phyloP scores from a whole-genome alignment of 2,329 filamentous ascomycete genomes.

The Aspergillus aculeatinus region DNA sequence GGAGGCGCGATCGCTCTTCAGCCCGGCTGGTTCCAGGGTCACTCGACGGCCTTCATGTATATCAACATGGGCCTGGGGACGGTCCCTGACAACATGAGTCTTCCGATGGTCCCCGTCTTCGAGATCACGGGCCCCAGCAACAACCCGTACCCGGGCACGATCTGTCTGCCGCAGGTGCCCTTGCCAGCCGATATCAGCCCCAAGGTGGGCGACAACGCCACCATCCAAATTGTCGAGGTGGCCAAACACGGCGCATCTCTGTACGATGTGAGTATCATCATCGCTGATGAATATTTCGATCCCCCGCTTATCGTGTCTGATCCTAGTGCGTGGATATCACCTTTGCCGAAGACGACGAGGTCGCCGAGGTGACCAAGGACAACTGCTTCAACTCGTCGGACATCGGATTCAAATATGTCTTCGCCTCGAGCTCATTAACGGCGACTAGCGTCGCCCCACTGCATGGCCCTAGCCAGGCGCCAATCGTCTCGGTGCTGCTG shows the following conservation, averaged over 20 bases:
- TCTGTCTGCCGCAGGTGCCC: slow-evolving; percentile 88
- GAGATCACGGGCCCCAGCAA: slow-evolving; percentile 61
- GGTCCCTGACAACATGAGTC: slow-evolving; percentile 82
- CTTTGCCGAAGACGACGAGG: slow-evolving; percentile 76
- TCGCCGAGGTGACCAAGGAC: slow-evolving; percentile 69
- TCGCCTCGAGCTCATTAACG: slow-evolving; percentile 43
- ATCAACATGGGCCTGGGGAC: slow-evolving; percentile 86
- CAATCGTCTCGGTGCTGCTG: slow-evolving; percentile 29
- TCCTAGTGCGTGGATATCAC: slow-evolving; percentile 88
- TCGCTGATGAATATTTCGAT: not conserved
- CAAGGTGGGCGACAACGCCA: slow-evolving; percentile 80
- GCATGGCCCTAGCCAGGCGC: slow-evolving; percentile 16
- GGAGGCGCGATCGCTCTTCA: slow-evolving; percentile 89
- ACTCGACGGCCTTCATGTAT: slow-evolving; percentile 78
- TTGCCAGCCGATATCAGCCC: slow-evolving; percentile 70
- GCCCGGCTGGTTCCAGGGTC: slow-evolving; percentile 94
- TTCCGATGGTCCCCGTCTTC: slow-evolving; percentile 76
- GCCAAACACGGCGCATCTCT: slow-evolving; percentile 81
- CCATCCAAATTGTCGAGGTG: slow-evolving; percentile 81
- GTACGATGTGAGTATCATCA: slow-evolving; percentile 64
- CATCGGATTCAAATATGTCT: slow-evolving; percentile 74
- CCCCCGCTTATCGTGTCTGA: not conserved
- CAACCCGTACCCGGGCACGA: slow-evolving; percentile 70
- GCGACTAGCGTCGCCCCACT: slow-evolving; percentile 25
- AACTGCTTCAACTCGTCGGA: slow-evolving; percentile 89